These are phyloP conservation scores for Fusarium sublunatum DNA, from an alignment of 2,329 filamentous ascomycete species.

Conservation along the genomic window DNA sequence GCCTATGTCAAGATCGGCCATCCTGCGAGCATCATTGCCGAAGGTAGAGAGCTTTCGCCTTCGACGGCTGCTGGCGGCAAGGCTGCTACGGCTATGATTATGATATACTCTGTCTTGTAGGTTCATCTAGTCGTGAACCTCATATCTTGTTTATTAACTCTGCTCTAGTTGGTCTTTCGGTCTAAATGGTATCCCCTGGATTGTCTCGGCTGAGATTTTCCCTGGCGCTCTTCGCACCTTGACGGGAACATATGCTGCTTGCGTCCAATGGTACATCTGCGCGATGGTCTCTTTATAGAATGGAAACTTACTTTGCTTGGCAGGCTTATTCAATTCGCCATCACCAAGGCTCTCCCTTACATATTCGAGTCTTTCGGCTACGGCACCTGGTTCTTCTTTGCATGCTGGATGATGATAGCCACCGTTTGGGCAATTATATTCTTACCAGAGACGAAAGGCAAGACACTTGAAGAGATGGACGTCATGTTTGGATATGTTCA, in stretches of 20 bases:
- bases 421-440: constrained; percentile 63
- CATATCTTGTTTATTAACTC: not conserved
- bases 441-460: constrained; percentile 66
- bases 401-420: constrained; percentile 61
- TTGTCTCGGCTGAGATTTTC: constrained; percentile 59
- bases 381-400: constrained; percentile 69
- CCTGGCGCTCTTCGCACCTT: constrained; percentile 56
- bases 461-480: constrained; percentile 65
- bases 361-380: constrained; percentile 58
- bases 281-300: rapidly evolving
- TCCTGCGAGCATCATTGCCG: constrained; percentile 57
- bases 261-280: constrained; percentile 51
- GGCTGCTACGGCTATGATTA: constrained; percentile 65
- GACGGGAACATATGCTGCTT: constrained; percentile 55
- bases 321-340: constrained; percentile 54
- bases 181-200: constrained; percentile 60
- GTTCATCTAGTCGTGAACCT: constrained; percentile 20
- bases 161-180: constrained; percentile 55
- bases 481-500: constrained; percentile 48
- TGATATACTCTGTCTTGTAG: constrained; percentile 65
- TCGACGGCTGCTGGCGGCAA: constrained; percentile 60
- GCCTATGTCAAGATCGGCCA: constrained; percentile 65
- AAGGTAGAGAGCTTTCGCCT: constrained; percentile 55
- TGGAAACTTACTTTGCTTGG: not conserved
- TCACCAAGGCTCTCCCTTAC: constrained; percentile 58